Evolutionary conservation across 192 early-diverging fungal genomes (phyloP), one percentile per base, ranked within the genome.

Genomic region (Gigaspora rosea): DNA sequence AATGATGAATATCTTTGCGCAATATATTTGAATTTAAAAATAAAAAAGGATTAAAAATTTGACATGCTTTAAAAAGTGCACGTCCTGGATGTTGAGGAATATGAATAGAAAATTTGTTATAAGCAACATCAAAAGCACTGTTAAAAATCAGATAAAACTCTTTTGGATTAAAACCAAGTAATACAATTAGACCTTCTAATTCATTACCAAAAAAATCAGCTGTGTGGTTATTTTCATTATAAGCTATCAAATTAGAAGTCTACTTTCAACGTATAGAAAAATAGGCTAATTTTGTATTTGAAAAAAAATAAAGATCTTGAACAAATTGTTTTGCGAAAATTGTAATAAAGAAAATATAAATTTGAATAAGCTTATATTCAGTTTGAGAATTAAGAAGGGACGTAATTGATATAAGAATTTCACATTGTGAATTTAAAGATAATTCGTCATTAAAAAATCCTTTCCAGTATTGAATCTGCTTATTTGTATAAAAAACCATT

Each of bases 391-490:
- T 49, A 69, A 27, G 1, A 22, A 69, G 0, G 2, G 49, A 69
- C 32, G 0, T 51, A 69, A 69, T 69, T 69, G 2, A 27, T 6
- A 10, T 51, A 51, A 69, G 47, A 8, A 12, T 16, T 65, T 65
- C 63, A 65, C 46, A 12, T 46, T n/a, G 8, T 0, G 35, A 16
- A 46, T 46, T 12, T 46, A 65, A 46, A 27, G 8, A 49, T 9
- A 49, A 51, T 69, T 69, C 67, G 1, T 69, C 3, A 51, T 69
- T 69, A 27, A 51, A 69, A 69, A 69, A 69, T 22, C 51, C 48
- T 27, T 51, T n/a, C 67, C 3, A 69, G 32, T 69, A 69, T 2
- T 27, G 7, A 69, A 69, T 22, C 35, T 69, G 48, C 48, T 69
- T 11, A 33, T 51, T 51, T 6, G 50, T 69, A 51, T 69, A 69